Conservation (phyloP, 495 filamentous ascomycete species). For the Penicillium steckii region DNA sequence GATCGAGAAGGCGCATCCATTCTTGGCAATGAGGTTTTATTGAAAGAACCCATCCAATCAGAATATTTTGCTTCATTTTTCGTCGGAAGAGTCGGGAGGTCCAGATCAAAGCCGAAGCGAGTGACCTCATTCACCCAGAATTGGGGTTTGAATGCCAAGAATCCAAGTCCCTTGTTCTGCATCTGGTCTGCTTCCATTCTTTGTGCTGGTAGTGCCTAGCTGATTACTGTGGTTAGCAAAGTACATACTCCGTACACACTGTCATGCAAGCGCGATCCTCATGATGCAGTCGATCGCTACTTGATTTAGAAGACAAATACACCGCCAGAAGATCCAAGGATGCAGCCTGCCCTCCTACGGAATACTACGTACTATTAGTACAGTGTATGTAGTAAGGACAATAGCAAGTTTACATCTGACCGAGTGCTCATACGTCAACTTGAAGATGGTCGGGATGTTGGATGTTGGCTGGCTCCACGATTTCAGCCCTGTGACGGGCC, state of each 20-base stretch:
- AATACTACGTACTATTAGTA: too few species aligned
- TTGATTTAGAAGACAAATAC: conserved; percentile 12
- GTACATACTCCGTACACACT: background rate
- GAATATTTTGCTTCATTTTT: background rate
- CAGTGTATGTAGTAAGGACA: too few species aligned
- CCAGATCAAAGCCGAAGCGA: background rate
- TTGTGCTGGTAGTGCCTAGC: background rate
- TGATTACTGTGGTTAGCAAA: too few species aligned
- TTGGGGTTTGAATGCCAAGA: background rate
- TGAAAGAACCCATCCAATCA: background rate
- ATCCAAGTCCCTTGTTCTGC: background rate
- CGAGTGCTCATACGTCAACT: background rate
- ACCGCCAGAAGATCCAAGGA: conserved; percentile 7
- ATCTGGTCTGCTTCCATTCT: background rate
- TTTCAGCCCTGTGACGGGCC: background rate
- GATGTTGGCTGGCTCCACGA: background rate
- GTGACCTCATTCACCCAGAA: conserved; percentile 18
- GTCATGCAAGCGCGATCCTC: background rate
- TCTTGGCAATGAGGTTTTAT: conserved; percentile 9
- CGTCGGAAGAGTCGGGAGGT: conserved; percentile 22
- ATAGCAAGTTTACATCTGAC: too few species aligned
- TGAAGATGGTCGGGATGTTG: too few species aligned
- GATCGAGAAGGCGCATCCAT: background rate
- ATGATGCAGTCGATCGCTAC: conserved; percentile 28
- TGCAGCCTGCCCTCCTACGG: background rate